Evolutionary conservation across 2,329 filamentous ascomycete genomes (phyloP).

Genomic region (Tolypocladium ovalisporum): DNA sequence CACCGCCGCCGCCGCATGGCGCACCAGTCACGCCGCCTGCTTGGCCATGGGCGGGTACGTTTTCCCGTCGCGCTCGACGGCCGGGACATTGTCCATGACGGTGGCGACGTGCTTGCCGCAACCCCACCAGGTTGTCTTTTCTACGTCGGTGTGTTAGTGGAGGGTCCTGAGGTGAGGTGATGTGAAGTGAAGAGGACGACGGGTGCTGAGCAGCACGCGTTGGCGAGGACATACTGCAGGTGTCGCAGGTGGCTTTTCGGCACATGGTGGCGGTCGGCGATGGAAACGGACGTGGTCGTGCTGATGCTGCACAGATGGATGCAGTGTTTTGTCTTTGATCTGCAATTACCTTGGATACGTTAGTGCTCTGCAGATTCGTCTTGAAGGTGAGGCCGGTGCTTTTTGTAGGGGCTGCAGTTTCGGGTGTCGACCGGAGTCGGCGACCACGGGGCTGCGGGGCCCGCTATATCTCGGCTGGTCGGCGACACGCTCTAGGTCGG

Average conservation of each 20-base stretch:
- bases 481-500: not conserved
- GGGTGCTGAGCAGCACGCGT: slow-evolving; percentile 6
- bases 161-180: too few relatives aligned
- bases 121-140: slow-evolving; percentile 53
- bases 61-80: slow-evolving; percentile 48
- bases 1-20: slow-evolving; percentile 14
- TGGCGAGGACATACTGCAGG: slow-evolving; percentile 41
- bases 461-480: not conserved
- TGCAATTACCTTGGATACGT: too few relatives aligned
- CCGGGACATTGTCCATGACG: slow-evolving; percentile 50
- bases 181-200: not conserved
- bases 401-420: not conserved
- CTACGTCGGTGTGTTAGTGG: slow-evolving; percentile 18
- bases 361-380: too few relatives aligned
- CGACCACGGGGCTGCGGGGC: not conserved
- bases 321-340: not conserved
- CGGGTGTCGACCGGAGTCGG: not conserved
- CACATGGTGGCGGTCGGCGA: slow-evolving; percentile 40
- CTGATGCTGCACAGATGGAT: not conserved
- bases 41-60: slow-evolving; percentile 54
- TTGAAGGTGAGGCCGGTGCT: not conserved
- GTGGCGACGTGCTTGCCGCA: slow-evolving; percentile 50
- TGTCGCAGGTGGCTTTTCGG: slow-evolving; percentile 49
- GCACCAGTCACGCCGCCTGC: slow-evolving; percentile 27
- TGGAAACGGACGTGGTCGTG: not conserved